Conservation (phyloP, 176 grass and related monocot species). For the Raddia distichophylla region DNA sequence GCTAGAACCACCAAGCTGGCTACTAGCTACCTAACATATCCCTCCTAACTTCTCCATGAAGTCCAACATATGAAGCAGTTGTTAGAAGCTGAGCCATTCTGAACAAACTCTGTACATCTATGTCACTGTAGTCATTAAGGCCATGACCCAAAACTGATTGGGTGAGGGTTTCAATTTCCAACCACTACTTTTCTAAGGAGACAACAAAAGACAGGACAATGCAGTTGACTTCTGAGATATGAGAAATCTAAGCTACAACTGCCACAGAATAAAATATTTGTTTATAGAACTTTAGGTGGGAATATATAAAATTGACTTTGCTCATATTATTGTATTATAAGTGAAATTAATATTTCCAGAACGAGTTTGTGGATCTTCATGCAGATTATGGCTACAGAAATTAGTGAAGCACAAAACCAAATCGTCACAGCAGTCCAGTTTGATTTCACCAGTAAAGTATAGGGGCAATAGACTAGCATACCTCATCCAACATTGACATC, state of each 20-base stretch:
- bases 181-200: constrained; percentile 27
- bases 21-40: constrained; percentile 6
- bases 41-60: constrained; percentile 26
- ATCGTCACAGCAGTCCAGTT: constrained; percentile 12
- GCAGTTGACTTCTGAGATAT: constrained; percentile 45
- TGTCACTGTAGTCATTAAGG: constrained; percentile 20
- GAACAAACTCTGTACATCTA: constrained; percentile 38
- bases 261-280: constrained; percentile 24
- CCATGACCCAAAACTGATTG: constrained; percentile 17
- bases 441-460: constrained; percentile 19
- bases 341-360: constrained; percentile 21
- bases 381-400: not conserved
- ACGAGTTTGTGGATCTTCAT: not conserved
- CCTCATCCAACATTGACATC: constrained; percentile 93
- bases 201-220: constrained; percentile 33
- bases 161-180: constrained; percentile 26
- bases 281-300: not conserved
- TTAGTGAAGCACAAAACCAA: constrained; percentile 17
- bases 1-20: not conserved
- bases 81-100: constrained; percentile 32
- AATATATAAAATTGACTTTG: constrained; percentile 16
- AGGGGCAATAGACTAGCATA: constrained; percentile 39
- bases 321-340: constrained; percentile 6
- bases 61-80: constrained; percentile 29
- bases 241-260: constrained; percentile 27